Conservation (phyloP, 2,329 filamentous ascomycete genomes). For the Periconia macrospinosa region DNA sequence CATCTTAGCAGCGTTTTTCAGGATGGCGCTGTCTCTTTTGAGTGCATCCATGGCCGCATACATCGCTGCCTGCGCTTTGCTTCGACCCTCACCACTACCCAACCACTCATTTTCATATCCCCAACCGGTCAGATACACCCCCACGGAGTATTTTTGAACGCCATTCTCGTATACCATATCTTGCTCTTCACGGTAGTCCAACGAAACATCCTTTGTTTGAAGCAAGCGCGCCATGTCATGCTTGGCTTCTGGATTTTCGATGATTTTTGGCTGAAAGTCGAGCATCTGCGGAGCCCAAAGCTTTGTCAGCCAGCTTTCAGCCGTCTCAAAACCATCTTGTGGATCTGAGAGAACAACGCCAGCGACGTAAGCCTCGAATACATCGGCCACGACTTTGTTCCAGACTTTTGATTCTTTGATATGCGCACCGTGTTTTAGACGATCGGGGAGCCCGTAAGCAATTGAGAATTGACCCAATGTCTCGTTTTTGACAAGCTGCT, state of each 20-base stretch:
- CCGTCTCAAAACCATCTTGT: conserved; percentile 61
- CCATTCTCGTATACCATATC: conserved; percentile 54
- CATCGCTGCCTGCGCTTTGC: conserved; percentile 69
- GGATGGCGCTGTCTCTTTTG: conserved; percentile 42
- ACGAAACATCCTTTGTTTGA: conserved; percentile 34
- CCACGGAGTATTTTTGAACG: conserved; percentile 64
- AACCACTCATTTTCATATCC: conserved; percentile 65
- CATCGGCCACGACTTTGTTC: conserved; percentile 77
- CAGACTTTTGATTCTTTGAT: conserved; percentile 33
- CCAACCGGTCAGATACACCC: conserved; percentile 68
- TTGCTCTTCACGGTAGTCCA: conserved; percentile 54
- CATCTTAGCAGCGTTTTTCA: conserved; percentile 18
- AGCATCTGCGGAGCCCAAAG: conserved; percentile 63
- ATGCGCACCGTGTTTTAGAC: conserved; percentile 55
- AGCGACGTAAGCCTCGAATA: conserved; percentile 90
- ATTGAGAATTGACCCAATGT: conserved; percentile 71
- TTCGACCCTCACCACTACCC: conserved; percentile 64
- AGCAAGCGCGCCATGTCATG: conserved; percentile 42
- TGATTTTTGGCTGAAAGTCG: conserved; percentile 26
- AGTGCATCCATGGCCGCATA: conserved; percentile 68
- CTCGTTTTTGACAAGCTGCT: conserved; percentile 78
- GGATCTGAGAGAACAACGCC: conserved; percentile 72
- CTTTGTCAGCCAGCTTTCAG: conserved; percentile 70
- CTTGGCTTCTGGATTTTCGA: conserved; percentile 45
- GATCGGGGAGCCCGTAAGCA: conserved; percentile 70